Base-by-base conservation (phyloP, 129 eudicot genomes). In the Chrysanthemum lavandulifolium region DNA sequence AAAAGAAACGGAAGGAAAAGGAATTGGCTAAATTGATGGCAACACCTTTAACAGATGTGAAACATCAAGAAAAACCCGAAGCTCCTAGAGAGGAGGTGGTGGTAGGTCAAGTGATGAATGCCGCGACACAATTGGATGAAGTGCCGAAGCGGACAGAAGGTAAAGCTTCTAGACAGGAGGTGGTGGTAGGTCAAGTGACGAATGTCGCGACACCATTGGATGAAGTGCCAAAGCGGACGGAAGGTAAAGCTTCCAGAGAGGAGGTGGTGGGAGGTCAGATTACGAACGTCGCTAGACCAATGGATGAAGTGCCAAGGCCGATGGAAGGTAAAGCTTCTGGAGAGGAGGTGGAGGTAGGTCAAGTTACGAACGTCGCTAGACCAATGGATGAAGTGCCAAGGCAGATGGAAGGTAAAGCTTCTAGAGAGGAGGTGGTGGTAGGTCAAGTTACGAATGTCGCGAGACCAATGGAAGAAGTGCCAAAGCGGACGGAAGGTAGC, bases 1-100 rank as follows among this genome's bases (percentile, higher is more conserved):
- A 86, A 82, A 89, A 86, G 87, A 93, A 87, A 61, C 74, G 86
- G 43, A 92, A 81, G 76, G 90, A 87, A 65, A 90, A 94, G 80
- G 93, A 87, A 75, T 29, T 83, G 76, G 89, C 87, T 13, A 90
- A 87, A 54, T 47, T 81, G 53, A 45, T 61, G 69, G 79, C 67
- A 15, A 55, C 68, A 15, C 65, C 72, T 27, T 23, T 69, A 14
- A 21, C 48, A 11, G 86, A 76, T 14, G n/a, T 76, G 60, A 62
- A 65, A 47, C 66, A 69, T 29, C 53, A 71, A 47, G 86, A 59
- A 54, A 59, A 59, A 43, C 33, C 66, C 0, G 88, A 61, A 56
- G 73, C 29, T 48, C 61, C 61, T 19, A 80, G 55, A 55, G 67
- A 51, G 25, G 86, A 75, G 65, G 75, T n/a, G 71, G 73, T 68